Percentiles rank a stretch among this genome's conserved stretches.
phyloP scores from a whole-genome alignment of 2,329 filamentous ascomycete species.

The Talaromyces sp. region DNA sequence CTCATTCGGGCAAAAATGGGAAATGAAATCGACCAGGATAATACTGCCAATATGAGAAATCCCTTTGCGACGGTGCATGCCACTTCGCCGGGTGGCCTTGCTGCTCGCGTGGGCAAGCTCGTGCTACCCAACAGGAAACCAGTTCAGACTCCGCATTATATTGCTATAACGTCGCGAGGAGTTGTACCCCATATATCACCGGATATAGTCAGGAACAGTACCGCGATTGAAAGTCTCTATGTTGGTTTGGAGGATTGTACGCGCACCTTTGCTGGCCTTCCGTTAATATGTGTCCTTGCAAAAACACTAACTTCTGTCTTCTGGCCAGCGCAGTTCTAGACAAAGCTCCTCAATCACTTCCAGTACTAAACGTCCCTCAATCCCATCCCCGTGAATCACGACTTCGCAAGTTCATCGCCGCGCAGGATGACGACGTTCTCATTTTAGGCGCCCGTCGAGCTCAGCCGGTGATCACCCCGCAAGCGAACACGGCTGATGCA shows the following conservation, averaged over 20 bases:
- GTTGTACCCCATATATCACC: constrained; percentile 83
- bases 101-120: constrained; percentile 65
- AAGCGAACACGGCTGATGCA: constrained; percentile 64
- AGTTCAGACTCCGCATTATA: constrained; percentile 79
- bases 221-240: constrained; percentile 66
- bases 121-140: constrained; percentile 58
- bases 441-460: constrained; percentile 74
- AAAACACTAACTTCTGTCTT: constrained; percentile 64
- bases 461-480: constrained; percentile 67
- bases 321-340: constrained; percentile 56
- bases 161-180: constrained; percentile 77
- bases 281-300: neutral
- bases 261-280: constrained; percentile 29
- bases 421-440: constrained; percentile 62
- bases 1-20: constrained; percentile 28
- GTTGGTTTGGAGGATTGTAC: constrained; percentile 89
- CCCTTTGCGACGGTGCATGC: constrained; percentile 35
- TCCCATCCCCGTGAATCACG: constrained; percentile 47
- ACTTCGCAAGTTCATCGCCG: constrained; percentile 72
- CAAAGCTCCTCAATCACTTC: constrained; percentile 46
- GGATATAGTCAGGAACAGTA: constrained; percentile 68
- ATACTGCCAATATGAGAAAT: constrained; percentile 34
- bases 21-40: constrained; percentile 18
- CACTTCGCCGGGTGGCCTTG: constrained; percentile 33
- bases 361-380: constrained; percentile 50